Conservation (phyloP, 2,329 filamentous ascomycete species). For the Dryadomyces quercus-mongolicae region DNA sequence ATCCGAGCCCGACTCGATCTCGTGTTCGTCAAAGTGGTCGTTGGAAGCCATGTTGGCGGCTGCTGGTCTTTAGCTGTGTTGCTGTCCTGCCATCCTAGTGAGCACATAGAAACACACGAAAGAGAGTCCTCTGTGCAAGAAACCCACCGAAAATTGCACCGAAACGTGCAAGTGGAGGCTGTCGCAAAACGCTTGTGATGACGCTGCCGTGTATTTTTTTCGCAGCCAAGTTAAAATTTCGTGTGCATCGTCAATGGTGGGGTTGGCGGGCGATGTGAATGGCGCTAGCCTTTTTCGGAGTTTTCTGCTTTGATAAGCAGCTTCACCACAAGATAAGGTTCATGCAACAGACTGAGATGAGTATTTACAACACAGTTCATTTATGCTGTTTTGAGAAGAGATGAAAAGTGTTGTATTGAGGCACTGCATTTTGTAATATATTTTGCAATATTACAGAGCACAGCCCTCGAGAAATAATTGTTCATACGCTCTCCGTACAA, state of each 20-base stretch:
- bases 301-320: conserved; percentile 18
- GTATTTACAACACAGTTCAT: too few relatives aligned
- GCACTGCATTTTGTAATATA: too few relatives aligned
- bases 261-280: conserved; percentile 9
- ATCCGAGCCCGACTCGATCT: conserved; percentile 61
- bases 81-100: neutral
- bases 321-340: too few relatives aligned
- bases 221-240: conserved; percentile 11
- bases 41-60: conserved; percentile 35
- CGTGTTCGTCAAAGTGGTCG: conserved; percentile 56
- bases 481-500: too few relatives aligned
- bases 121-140: too few relatives aligned
- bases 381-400: too few relatives aligned
- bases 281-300: conserved; percentile 11
- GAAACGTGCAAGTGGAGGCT: neutral
- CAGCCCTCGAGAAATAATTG: too few relatives aligned
- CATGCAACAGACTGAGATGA: too few relatives aligned
- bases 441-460: too few relatives aligned
- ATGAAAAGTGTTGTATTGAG: too few relatives aligned
- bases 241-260: conserved; percentile 12
- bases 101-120: neutral
- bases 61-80: too few relatives aligned
- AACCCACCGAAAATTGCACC: too few relatives aligned
- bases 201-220: neutral
- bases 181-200: neutral